A percentile compares a stretch with the other conserved stretches of the same genome.
Conservation (phyloP, 352 stramenopile genomes). For the Phytopythium cucurbitacearum region DNA sequence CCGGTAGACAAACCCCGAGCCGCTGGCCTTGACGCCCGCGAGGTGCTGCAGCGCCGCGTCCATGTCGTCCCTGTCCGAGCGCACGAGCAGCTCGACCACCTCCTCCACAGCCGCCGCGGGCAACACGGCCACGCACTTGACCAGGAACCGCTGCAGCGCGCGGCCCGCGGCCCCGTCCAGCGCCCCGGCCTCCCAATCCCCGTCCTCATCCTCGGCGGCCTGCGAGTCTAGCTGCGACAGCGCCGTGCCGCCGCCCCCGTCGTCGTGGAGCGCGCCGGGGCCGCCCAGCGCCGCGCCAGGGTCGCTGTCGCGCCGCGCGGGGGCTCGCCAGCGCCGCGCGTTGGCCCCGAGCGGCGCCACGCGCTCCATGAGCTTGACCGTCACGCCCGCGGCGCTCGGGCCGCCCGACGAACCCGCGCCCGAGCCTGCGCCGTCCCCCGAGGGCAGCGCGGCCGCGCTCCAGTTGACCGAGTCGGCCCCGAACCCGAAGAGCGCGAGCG, state of each 20-base stretch:
- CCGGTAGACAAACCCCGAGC: slow-evolving; percentile 48
- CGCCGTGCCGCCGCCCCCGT: slow-evolving; percentile 7
- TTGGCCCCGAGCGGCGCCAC: slow-evolving; percentile 63
- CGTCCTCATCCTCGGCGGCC: slow-evolving; percentile 19
- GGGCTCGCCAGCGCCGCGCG: slow-evolving; percentile 33
- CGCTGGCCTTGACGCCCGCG: slow-evolving; percentile 54
- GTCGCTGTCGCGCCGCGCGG: slow-evolving; percentile 38
- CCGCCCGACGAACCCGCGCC: slow-evolving; percentile 6
- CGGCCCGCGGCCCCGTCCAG: slow-evolving; percentile 36
- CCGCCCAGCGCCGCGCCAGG: slow-evolving; percentile 27
- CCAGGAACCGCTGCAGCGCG: slow-evolving; percentile 69
- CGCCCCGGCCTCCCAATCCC: slow-evolving; percentile 28
- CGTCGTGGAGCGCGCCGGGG: slow-evolving; percentile 13
- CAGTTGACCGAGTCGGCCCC: slow-evolving; percentile 56
- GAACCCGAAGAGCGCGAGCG: slow-evolving; percentile 72
- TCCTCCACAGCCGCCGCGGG: slow-evolving; percentile 60
- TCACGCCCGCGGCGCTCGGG: slow-evolving; percentile 12
- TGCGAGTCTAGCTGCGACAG: too few relatives aligned
- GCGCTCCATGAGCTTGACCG: slow-evolving; percentile 45
- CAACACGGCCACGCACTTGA: slow-evolving; percentile 60
- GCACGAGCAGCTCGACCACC: slow-evolving; percentile 60
- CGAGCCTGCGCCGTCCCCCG: background rate
- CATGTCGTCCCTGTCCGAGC: slow-evolving; percentile 61
- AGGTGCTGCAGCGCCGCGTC: slow-evolving; percentile 66
- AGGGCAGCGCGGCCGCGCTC: slow-evolving; percentile 34